Evolutionary conservation across 2,329 filamentous ascomycete genomes (phyloP).

Genomic region (Sarocladium kiliense): DNA sequence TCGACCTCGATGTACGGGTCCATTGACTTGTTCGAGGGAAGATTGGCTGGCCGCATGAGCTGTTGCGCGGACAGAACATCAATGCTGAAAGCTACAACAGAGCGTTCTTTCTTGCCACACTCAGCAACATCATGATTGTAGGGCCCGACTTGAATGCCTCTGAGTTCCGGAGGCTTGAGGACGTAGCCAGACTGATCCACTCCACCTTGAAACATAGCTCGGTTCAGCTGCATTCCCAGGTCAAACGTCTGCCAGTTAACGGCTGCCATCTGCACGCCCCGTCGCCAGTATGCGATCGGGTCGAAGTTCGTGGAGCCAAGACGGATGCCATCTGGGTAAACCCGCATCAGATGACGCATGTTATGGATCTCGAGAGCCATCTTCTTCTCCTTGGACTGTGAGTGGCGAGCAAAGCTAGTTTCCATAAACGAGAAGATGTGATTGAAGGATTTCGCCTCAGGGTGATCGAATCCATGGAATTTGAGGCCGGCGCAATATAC

Average conservation of each 20-base stretch:
- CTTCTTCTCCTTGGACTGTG: slow-evolving; percentile 70
- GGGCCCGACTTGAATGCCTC: slow-evolving; percentile 60
- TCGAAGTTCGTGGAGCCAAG: slow-evolving; percentile 92
- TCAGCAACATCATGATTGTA: slow-evolving; percentile 44
- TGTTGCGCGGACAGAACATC: slow-evolving; percentile 93
- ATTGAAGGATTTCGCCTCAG: slow-evolving; percentile 81
- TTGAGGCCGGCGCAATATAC: slow-evolving; percentile 73
- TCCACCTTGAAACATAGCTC: slow-evolving; percentile 93
- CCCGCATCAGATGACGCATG: slow-evolving; percentile 83
- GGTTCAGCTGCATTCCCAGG: slow-evolving; percentile 90
- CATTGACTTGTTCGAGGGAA: slow-evolving; percentile 68
- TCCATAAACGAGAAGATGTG: slow-evolving; percentile 96
- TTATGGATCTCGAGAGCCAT: slow-evolving; percentile 83
- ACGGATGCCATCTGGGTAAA: slow-evolving; percentile 81
- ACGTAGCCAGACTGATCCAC: slow-evolving; percentile 87
- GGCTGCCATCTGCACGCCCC: slow-evolving; percentile 95
- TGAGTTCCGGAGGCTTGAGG: slow-evolving; percentile 82
- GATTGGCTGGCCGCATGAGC: slow-evolving; percentile 73
- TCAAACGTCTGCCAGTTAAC: slow-evolving; percentile 99
- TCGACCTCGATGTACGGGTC: slow-evolving; percentile 95
- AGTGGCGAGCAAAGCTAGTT: slow-evolving; percentile 77
- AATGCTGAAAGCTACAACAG: slow-evolving; percentile 78
- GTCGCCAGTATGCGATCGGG: slow-evolving; percentile 87
- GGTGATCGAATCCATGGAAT: slow-evolving; percentile 72
- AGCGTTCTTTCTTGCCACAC: slow-evolving; percentile 65